Evolutionary conservation across 2,329 filamentous ascomycete species (phyloP), one percentile per base, ranked within the genome.

Genomic region (Alternaria sp.): DNA sequence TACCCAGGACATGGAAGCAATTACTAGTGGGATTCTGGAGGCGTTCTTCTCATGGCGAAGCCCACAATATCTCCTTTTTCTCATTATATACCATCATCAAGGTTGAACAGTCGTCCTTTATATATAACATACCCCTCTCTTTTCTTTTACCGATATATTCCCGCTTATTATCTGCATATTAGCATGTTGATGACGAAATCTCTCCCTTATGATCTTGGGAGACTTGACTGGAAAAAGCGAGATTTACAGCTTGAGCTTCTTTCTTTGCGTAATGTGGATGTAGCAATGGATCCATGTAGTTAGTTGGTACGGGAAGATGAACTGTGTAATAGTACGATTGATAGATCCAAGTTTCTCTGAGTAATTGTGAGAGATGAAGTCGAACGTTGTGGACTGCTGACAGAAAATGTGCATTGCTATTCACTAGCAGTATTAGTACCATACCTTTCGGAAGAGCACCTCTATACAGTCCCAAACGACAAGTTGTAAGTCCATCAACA

Each of bases 51-150:
- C 11, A 34, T 11, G 36, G 30, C 46, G 46, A 50, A 36, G 27
- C 8, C 48, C 22, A 41, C 32, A 28, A 32, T 14, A 43, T 40
- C 16, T 32, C 11, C 25, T 10, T 51, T 27, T 18, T 43, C 16
- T 52, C 28, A 41, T 27, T 8, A 36, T 30, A 54, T 43, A 43
- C 36, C 11, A 25, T 54, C 57, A 54, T 34, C 50, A 55, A 45
- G 55, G 22, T 27, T 27, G 22, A 40, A 16, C 32, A 36, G 30
- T 36, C 46, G 34, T 36, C 20, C 46, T 50, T 50, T 25, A 27
- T 48, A 38, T 18, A 58, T n/a, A 58, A 54, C 57, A 55, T 59
- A 54, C 57, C 50, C 57, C 41, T 58, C 56, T 59, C 41, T 48
- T n/a, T 46, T 18, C 18, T 28, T 40, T 34, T 36, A 34, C 3